Base-by-base conservation (phyloP, 805 yeast genomes). In the Saccharomyces eubayanus region DNA sequence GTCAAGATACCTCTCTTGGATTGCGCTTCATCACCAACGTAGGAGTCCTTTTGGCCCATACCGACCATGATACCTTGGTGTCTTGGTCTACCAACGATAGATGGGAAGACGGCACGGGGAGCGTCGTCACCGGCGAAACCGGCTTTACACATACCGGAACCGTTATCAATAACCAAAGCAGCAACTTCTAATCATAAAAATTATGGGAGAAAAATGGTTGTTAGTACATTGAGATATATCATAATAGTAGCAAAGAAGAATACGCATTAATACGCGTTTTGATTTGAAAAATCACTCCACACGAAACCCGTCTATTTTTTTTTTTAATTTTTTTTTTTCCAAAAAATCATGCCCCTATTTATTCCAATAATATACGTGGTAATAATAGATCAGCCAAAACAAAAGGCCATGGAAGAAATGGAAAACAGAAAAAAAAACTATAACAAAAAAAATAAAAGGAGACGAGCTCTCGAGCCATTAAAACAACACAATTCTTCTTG, bases 101-200 rank as follows among this genome's bases (percentile, higher is more conserved):
- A 94, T 73, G 99, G 99, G 92, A 94, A 94, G 68, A 94, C 99
- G 71, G 99, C 98, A 78, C 97, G 88, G 74, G 99, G 99, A 63
- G 98, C 98, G 81, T 94, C 99, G 74, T 94, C 98, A 82, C 99
- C 99, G 84, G 99, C 98, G 76, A 91, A 94, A 79, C 99, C 99
- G 92, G 99, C 99, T 77, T 94, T 94, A 86, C 99, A 94, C 98
- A 94, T 94, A 84, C 99, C 99, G 74, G 99, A 94, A 82, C 99
- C 99, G 81, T 92, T 92, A 77, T 92, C 99, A 80, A 92, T 92
- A 80, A 92, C 98, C 68, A 74, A 71, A 61, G 73, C 73, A 61
- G 73, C 73, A 59, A 70, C 73, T 63, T 70, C 73, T 70, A 56
- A 36, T 46, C 28, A 24, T 47, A 31, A 24, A 58, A 51, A 52